Evolutionary conservation across 2,329 filamentous ascomycete species (phyloP).

Genomic region (Penicillium sp.): DNA sequence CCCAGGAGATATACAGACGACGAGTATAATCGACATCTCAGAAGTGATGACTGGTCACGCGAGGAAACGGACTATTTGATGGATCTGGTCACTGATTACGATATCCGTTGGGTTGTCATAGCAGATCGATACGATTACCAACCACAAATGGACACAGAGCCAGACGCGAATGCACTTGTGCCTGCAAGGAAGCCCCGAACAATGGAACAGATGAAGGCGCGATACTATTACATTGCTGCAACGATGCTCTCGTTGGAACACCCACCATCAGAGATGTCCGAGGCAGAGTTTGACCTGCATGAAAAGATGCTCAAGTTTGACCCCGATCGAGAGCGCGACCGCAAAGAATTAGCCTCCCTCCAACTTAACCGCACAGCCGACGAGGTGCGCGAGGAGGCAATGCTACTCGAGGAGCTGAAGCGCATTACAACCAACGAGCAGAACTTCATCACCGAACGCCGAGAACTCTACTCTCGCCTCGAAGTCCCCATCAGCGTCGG

Average conservation of each 20-base stretch:
- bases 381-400: slow-evolving; percentile 88
- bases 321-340: slow-evolving; percentile 68
- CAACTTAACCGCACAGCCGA: slow-evolving; percentile 76
- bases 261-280: slow-evolving; percentile 80
- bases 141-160: slow-evolving; percentile 29
- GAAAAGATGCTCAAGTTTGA: slow-evolving; percentile 86
- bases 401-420: slow-evolving; percentile 82
- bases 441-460: slow-evolving; percentile 79
- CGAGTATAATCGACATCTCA: slow-evolving; percentile 73
- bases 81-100: slow-evolving; percentile 68
- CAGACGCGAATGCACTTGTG: slow-evolving; percentile 34
- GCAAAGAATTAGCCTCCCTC: slow-evolving; percentile 80
- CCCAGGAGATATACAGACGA: slow-evolving; percentile 76
- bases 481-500: slow-evolving; percentile 71
- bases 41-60: slow-evolving; percentile 76
- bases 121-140: slow-evolving; percentile 83
- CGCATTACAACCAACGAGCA: slow-evolving; percentile 85
- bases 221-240: slow-evolving; percentile 84
- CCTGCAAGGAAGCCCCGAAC: slow-evolving; percentile 54
- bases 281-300: slow-evolving; percentile 75
- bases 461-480: slow-evolving; percentile 79
- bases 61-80: slow-evolving; percentile 94
- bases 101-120: slow-evolving; percentile 85
- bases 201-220: slow-evolving; percentile 85
- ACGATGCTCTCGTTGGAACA: slow-evolving; percentile 77